These are phyloP conservation scores for Yamadazyma oceani DNA, from an alignment of 1,139 yeast genomes.

Conservation along the genomic window DNA sequence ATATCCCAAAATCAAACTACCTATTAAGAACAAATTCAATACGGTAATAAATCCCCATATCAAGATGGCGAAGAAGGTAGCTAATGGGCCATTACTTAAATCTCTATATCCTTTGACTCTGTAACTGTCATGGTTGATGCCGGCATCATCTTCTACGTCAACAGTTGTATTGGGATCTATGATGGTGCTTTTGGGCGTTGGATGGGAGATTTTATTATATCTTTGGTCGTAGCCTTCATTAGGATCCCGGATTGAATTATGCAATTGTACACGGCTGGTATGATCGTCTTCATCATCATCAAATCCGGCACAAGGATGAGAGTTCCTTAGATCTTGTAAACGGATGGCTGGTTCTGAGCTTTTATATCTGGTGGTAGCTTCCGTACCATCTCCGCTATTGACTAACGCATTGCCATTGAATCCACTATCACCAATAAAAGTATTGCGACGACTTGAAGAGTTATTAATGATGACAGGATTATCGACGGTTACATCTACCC, in stretches of 20 bases:
- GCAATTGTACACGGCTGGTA: background rate
- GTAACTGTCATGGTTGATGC: slow-evolving; percentile 1
- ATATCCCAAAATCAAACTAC: slow-evolving; percentile 46
- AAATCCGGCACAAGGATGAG: slow-evolving; percentile 49
- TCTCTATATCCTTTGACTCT: slow-evolving; percentile 37
- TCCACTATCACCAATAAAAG: background rate
- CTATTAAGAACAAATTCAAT: slow-evolving; percentile 51
- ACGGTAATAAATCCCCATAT: slow-evolving; percentile 55
- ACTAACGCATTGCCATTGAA: background rate
- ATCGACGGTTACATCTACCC: slow-evolving; percentile 23
- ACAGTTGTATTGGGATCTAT: background rate
- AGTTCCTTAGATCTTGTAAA: slow-evolving; percentile 41
- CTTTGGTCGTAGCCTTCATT: slow-evolving; percentile 1
- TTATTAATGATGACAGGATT: slow-evolving; percentile 8
- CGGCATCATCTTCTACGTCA: slow-evolving; percentile 1
- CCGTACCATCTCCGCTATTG: slow-evolving; percentile 5
- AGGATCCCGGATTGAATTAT: background rate
- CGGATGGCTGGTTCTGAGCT: slow-evolving; percentile 44
- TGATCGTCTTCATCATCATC: slow-evolving; percentile 35
- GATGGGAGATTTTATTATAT: slow-evolving; percentile 2
- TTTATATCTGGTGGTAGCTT: slow-evolving; percentile 21
- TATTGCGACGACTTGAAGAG: slow-evolving; percentile 1
- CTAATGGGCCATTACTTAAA: slow-evolving; percentile 52
- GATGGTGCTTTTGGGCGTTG: background rate
- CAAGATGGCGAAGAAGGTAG: slow-evolving; percentile 43